Evolutionary conservation across 352 stramenopile species (phyloP), one percentile per base, ranked within the genome.

Genomic region (Phytophthora ramorum): DNA sequence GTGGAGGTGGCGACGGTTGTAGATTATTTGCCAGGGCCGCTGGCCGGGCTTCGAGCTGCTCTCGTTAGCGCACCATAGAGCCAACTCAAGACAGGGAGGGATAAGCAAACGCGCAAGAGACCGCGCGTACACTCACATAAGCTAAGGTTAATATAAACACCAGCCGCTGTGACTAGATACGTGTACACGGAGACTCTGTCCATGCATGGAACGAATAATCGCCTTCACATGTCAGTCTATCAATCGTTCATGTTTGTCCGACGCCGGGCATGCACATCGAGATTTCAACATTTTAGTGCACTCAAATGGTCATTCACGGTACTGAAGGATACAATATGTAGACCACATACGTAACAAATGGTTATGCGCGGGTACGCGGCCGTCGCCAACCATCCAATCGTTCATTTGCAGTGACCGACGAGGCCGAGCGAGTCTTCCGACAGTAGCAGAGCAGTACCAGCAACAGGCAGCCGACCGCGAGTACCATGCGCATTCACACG

Each of bases 401-500:
- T 45, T 63, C 28, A 48, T 49, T 30, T 17, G 19, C 53, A 52
- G 19, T 28, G 51, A 64, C 43, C 13, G 37, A 69, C 53, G 30
- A 57, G 13, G 35, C 49, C 44, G 32, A 57, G 50, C 50, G 40
- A 28, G 40, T 51, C 57, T 71, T 63, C 13, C 30, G 47, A 32
- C 62, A 64, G 51, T 54, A 71, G 54, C 40, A 61, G 63, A 66
- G 49, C 48, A 58, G 43, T 47, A 35, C 16, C 62, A 66, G 50
- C 41, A 55, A 13, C 46, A 50, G 12, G 30, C 58, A 54, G 43
- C 14, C 14, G 12, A 17, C 35, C 35, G 34, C 13, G n/a, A 45
- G 22, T 17, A 58, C 43, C 30, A 99, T 99, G 96, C 90, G 97
- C 64, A 98, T 99, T 82, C 93, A 99, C 85, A 98, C 97, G 73